Conservation (phyloP, 768 basidiomycete species). For the Leucocoprinus sp. region DNA sequence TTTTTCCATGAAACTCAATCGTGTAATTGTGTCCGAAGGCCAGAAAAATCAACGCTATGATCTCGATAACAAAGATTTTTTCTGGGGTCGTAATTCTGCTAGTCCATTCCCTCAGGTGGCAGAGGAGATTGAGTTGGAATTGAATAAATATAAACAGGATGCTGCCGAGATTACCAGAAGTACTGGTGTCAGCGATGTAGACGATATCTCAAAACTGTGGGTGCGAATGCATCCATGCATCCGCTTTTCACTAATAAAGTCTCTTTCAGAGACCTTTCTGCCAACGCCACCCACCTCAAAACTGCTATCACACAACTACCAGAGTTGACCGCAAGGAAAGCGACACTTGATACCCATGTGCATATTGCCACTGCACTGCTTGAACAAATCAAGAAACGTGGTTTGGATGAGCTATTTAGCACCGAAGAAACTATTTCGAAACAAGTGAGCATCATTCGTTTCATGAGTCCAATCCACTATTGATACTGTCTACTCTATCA, state of each 20-base stretch:
- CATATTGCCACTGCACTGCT: slow-evolving; percentile 94
- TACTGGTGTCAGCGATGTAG: slow-evolving; percentile 93
- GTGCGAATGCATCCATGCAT: slow-evolving; percentile 18
- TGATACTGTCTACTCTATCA: background rate
- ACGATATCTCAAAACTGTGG: slow-evolving; percentile 90
- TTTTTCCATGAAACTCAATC: slow-evolving; percentile 92
- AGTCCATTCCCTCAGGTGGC: slow-evolving; percentile 98
- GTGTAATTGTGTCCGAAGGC: slow-evolving; percentile 74
- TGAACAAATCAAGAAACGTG: slow-evolving; percentile 91
- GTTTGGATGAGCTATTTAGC: slow-evolving; percentile 95
- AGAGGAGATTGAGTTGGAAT: slow-evolving; percentile 89
- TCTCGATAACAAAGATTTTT: slow-evolving; percentile 97
- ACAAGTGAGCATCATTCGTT: slow-evolving; percentile 42
- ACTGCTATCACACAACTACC: slow-evolving; percentile 96
- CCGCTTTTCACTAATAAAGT: background rate
- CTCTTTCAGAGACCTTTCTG: slow-evolving; percentile 68
- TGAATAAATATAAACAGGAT: slow-evolving; percentile 91
- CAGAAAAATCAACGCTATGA: slow-evolving; percentile 80
- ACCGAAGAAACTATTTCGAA: slow-evolving; percentile 86
- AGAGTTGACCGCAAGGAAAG: slow-evolving; percentile 93
- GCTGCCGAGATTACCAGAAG: slow-evolving; percentile 95
- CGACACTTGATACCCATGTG: slow-evolving; percentile 97
- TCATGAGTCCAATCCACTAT: no score
- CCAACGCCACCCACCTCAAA: slow-evolving; percentile 91
- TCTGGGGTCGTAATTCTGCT: slow-evolving; percentile 95